phyloP scores from a whole-genome alignment of 306 rosid species.

The Hylodesmum podocarpum region DNA sequence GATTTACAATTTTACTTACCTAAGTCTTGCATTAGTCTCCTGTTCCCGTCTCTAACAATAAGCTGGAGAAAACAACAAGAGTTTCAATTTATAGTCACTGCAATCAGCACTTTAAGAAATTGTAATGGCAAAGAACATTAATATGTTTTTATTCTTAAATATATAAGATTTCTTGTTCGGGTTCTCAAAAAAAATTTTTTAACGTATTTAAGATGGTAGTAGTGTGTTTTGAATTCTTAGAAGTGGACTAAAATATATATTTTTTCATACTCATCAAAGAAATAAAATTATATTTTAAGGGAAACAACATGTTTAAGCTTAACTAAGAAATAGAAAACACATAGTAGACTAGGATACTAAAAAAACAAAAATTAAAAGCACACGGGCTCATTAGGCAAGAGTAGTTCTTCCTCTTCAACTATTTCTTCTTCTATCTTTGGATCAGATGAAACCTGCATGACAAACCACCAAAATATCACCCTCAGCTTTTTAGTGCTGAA shows the following conservation, averaged over 20 bases:
- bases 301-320: neutral
- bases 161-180: no score
- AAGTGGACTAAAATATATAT: neutral
- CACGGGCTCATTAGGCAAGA: conserved; percentile 13
- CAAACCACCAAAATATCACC: neutral
- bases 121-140: neutral
- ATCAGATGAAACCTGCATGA: conserved; percentile 54
- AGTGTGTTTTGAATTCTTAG: neutral
- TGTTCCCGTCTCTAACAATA: conserved; percentile 44
- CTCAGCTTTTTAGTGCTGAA: neutral
- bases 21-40: conserved; percentile 47
- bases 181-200: no score
- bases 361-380: neutral
- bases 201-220: no score
- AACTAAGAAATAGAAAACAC: neutral
- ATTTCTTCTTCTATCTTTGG: conserved; percentile 31
- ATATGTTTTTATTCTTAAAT: neutral
- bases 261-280: neutral
- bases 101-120: no score
- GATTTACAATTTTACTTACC: conserved; percentile 29
- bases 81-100: neutral
- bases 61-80: conserved; percentile 25
- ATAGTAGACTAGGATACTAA: neutral
- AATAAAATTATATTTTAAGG: neutral
- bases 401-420: conserved; percentile 33